Percentiles rank a stretch among this genome's conserved stretches.
Evolutionary conservation across 2,329 filamentous ascomycete species (phyloP).

Genomic region (Monilinia polystroma): DNA sequence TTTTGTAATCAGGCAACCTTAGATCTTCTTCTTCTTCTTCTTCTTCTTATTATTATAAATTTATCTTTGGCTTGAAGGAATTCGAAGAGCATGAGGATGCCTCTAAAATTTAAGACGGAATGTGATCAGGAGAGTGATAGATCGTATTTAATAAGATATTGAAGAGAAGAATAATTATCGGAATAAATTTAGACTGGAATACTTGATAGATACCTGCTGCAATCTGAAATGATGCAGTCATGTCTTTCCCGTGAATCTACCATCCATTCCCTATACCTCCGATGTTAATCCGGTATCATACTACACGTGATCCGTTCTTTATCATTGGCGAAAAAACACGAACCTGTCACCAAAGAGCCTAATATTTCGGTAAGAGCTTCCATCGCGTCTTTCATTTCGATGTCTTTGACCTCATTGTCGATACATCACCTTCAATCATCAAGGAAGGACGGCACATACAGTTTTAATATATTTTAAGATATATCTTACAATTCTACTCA

Average conservation of each 20-base stretch:
- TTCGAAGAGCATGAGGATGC: too few relatives aligned
- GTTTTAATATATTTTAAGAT: not conserved
- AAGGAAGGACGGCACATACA: not conserved
- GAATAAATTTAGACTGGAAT: too few relatives aligned
- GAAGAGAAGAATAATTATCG: too few relatives aligned
- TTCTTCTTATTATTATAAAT: too few relatives aligned
- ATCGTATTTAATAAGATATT: too few relatives aligned
- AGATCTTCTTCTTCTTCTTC: too few relatives aligned
- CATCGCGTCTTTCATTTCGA: not conserved
- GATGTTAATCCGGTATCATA: not conserved
- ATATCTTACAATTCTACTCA: not conserved
- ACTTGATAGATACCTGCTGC: too few relatives aligned
- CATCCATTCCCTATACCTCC: not conserved
- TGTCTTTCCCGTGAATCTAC: not conserved
- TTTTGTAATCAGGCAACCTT: too few relatives aligned
- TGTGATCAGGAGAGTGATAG: too few relatives aligned
- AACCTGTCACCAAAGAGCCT: slow-evolving; percentile 1
- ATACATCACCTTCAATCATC: not conserved
- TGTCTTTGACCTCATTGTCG: not conserved
- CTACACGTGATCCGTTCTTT: not conserved
- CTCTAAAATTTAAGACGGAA: too few relatives aligned
- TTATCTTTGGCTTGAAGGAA: too few relatives aligned
- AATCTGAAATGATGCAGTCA: too few relatives aligned
- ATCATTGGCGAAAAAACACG: slow-evolving; percentile 7
- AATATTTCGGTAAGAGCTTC: not conserved